These are phyloP conservation scores for Neurospora terricola DNA, from an alignment of 495 filamentous ascomycete species.

Conservation along the genomic window DNA sequence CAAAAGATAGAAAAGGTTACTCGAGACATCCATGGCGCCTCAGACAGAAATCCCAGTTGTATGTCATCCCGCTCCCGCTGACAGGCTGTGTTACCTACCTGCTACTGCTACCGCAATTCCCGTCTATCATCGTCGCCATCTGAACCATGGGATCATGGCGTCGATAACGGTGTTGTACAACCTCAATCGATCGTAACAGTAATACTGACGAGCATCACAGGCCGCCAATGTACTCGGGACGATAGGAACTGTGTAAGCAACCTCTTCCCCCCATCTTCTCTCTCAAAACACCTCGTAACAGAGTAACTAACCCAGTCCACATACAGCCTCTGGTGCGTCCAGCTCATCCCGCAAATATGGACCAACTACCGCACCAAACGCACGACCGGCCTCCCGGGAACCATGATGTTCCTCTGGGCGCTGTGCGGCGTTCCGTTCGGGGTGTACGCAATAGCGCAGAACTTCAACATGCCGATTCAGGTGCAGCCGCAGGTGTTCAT, in stretches of 20 bases:
- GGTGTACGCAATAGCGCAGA: conserved; percentile 38
- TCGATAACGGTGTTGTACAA: neutral
- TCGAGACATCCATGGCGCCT: conserved; percentile 26
- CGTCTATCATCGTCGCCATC: neutral
- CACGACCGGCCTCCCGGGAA: conserved; percentile 60
- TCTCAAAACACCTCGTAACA: neutral
- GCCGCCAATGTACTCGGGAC: conserved; percentile 39
- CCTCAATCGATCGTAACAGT: neutral
- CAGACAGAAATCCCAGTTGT: conserved; percentile 34
- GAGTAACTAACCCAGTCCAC: neutral
- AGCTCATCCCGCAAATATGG: conserved; percentile 51
- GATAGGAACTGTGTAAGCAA: neutral
- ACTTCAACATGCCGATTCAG: conserved; percentile 67
- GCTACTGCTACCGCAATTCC: neutral
- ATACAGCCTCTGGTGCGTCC: conserved; percentile 38
- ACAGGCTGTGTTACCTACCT: conserved; percentile 4
- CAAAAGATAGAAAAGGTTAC: neutral
- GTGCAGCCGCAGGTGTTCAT: conserved; percentile 66
- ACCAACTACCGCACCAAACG: conserved; percentile 59
- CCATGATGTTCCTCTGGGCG: conserved; percentile 72
- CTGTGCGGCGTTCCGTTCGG: conserved; percentile 43
- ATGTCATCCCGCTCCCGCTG: neutral
- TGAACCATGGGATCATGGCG: neutral
- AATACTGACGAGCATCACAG: conserved; percentile 7
- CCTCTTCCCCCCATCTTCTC: neutral